Evolutionary conservation across 1,284 basidiomycete species (phyloP).

Genomic region (Papiliotrema nemorosa): DNA sequence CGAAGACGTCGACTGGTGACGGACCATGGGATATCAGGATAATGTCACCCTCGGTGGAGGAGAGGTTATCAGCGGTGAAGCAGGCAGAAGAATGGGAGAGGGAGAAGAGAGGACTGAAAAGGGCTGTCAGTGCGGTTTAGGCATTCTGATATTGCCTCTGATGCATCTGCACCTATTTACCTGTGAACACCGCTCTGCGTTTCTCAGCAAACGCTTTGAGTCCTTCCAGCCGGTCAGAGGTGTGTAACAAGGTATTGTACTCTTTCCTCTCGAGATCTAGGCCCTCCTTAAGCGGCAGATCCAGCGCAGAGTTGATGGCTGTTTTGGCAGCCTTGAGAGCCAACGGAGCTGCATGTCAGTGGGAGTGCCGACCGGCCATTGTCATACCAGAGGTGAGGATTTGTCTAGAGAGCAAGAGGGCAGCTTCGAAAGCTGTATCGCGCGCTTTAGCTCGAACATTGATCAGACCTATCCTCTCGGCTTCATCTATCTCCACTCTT

Average conservation of each 20-base stretch:
- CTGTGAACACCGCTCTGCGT: conserved; percentile 73
- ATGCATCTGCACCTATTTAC: conserved; percentile 47
- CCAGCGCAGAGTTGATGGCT: conserved; percentile 74
- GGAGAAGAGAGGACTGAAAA: conserved; percentile 4
- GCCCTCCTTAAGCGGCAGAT: conserved; percentile 72
- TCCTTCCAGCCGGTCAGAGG: conserved; percentile 77
- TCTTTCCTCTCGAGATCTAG: conserved; percentile 83
- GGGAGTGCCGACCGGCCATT: neutral
- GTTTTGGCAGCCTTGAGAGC: conserved; percentile 84
- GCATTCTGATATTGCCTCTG: neutral
- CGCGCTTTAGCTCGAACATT: conserved; percentile 55
- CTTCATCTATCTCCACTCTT: conserved; percentile 63
- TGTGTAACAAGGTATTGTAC: conserved; percentile 77
- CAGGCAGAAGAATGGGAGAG: conserved; percentile 46
- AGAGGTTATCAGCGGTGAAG: conserved; percentile 17
- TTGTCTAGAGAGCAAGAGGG: conserved; percentile 27
- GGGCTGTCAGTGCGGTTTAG: neutral
- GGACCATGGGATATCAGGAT: neutral
- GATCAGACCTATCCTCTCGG: conserved; percentile 70
- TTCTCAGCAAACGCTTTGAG: conserved; percentile 87
- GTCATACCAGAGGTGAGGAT: conserved; percentile 34
- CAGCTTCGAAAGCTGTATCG: conserved; percentile 26
- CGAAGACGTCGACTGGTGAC: neutral
- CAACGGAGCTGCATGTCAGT: conserved; percentile 63
- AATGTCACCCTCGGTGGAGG: conserved; percentile 14